Percentiles rank a stretch among this genome's conserved stretches.
These are phyloP conservation scores for Talaromyces sp. DNA, from an alignment of 2,329 filamentous ascomycete species.

Conservation along the genomic window DNA sequence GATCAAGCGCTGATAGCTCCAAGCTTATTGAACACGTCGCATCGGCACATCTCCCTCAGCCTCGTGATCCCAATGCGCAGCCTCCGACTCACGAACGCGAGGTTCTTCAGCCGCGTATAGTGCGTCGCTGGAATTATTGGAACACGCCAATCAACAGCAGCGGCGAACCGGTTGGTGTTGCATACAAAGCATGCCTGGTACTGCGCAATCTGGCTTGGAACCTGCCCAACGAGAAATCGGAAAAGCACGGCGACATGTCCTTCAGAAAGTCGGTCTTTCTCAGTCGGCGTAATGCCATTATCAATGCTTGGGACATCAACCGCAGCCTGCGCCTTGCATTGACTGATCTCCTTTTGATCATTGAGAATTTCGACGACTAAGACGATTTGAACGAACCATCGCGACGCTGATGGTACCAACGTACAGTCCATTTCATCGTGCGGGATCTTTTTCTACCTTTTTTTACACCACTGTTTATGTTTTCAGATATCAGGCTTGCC, in stretches of 20 bases:
- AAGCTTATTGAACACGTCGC: slow-evolving; percentile 37
- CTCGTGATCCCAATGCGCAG: slow-evolving; percentile 26
- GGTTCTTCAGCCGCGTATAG: slow-evolving; percentile 34
- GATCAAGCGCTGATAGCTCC: slow-evolving; percentile 29
- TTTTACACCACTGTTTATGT: background rate
- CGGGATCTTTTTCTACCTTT: too few species aligned
- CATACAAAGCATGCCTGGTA: slow-evolving; percentile 43
- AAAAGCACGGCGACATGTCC: slow-evolving; percentile 16
- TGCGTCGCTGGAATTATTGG: slow-evolving; percentile 35
- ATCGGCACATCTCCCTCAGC: slow-evolving; percentile 32
- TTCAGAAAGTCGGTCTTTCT: slow-evolving; percentile 34
- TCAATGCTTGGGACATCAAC: slow-evolving; percentile 36
- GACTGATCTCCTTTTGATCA: slow-evolving; percentile 37
- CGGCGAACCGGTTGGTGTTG: slow-evolving; percentile 39
- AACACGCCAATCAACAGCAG: slow-evolving; percentile 39
- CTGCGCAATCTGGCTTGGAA: slow-evolving; percentile 43
- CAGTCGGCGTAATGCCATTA: slow-evolving; percentile 32
- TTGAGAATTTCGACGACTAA: slow-evolving; percentile 12
- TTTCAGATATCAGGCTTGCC: background rate
- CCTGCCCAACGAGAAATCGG: slow-evolving; percentile 28
- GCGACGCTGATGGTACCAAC: background rate
- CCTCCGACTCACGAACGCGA: slow-evolving; percentile 31
- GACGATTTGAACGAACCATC: background rate
- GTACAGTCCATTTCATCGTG: background rate
- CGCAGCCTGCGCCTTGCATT: slow-evolving; percentile 37